These are phyloP conservation scores for Magnolia officinalis DNA, from an alignment of 164 flowering plant genomes.

Conservation along the genomic window DNA sequence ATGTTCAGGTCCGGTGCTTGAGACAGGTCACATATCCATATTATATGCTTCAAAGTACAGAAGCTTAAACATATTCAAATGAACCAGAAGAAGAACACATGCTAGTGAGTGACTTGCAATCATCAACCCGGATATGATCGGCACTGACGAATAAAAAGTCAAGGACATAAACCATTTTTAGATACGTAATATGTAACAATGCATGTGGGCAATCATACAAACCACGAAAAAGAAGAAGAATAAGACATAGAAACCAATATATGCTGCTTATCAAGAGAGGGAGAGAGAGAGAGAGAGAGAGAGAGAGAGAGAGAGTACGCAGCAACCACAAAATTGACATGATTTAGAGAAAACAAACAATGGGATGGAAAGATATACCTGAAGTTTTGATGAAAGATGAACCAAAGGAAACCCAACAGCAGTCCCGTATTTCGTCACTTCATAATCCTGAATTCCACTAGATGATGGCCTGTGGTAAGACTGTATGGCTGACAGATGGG, in stretches of 20 bases:
- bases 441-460: conserved; percentile 71
- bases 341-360: not conserved
- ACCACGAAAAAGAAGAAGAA: too few species aligned
- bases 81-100: not conserved
- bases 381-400: conserved; percentile 91
- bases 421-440: conserved; percentile 66
- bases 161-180: too few species aligned
- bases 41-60: not conserved
- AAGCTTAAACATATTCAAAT: not conserved
- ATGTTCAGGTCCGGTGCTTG: too few species aligned
- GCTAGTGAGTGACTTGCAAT: too few species aligned
- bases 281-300: too few species aligned
- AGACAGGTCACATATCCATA: too few species aligned
- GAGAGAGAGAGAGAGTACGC: not conserved
- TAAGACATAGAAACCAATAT: too few species aligned
- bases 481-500: conserved; percentile 70
- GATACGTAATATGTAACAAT: too few species aligned
- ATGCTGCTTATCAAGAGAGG: too few species aligned
- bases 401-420: conserved; percentile 86
- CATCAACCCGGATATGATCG: too few species aligned
- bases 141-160: too few species aligned
- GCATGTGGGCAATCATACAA: too few species aligned
- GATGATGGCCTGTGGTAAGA: conserved; percentile 47
- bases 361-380: conserved; percentile 35
- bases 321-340: not conserved